These are phyloP conservation scores for Ascochyta clinopodiicola DNA, from an alignment of 2,329 filamentous ascomycete genomes.

Conservation along the genomic window DNA sequence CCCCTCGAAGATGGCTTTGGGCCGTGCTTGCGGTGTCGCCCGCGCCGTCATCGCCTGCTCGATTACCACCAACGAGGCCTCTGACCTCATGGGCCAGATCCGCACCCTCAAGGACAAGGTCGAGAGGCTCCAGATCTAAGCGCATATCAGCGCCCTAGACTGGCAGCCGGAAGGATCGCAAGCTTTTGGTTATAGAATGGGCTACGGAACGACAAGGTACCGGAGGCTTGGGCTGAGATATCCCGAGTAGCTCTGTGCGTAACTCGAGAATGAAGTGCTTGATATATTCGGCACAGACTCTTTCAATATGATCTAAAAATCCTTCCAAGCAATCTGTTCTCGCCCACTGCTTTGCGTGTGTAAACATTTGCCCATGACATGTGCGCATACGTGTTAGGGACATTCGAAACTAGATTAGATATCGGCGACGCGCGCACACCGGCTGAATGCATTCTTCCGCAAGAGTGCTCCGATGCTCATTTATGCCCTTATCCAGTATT, in stretches of 20 bases:
- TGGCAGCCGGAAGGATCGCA: background rate
- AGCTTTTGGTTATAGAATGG: constrained; percentile 17
- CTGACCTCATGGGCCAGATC: constrained; percentile 86
- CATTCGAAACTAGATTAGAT: no score
- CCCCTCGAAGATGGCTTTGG: constrained; percentile 82
- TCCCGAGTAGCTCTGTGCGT: constrained; percentile 22
- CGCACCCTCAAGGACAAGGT: constrained; percentile 91
- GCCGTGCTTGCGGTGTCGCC: constrained; percentile 79
- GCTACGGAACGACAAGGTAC: constrained; percentile 23
- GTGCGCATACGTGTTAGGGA: no score
- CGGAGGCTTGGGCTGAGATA: constrained; percentile 28
- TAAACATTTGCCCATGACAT: background rate
- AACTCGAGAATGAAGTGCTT: constrained; percentile 38
- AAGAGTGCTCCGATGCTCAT: no score
- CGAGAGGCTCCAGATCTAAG: constrained; percentile 88
- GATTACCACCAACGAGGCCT: constrained; percentile 72
- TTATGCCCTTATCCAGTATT: no score
- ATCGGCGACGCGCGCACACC: no score
- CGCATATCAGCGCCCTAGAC: constrained; percentile 1
- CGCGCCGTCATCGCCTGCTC: constrained; percentile 84
- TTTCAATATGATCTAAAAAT: constrained; percentile 13
- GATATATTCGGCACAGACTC: constrained; percentile 30
- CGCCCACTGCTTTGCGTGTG: background rate
- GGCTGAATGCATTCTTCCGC: no score
- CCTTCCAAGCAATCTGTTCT: background rate